Evolutionary conservation across 2,329 filamentous ascomycete genomes (phyloP).

Genomic region (Penicillium hordei): DNA sequence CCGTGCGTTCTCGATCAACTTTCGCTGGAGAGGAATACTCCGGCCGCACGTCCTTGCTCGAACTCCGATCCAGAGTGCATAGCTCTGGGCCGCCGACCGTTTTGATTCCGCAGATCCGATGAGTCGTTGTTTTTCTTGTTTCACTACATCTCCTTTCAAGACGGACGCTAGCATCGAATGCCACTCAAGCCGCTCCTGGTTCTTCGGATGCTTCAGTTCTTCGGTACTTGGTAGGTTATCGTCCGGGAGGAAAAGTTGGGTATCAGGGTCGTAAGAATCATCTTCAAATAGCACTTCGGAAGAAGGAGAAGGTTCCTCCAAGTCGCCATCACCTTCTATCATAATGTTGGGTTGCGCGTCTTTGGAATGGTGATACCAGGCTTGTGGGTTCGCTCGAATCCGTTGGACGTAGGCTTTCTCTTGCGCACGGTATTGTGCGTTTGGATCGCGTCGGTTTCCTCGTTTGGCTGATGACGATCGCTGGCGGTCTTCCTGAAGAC

Average conservation of each 20-base stretch:
- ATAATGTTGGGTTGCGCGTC: slow-evolving; percentile 69
- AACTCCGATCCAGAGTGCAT: slow-evolving; percentile 84
- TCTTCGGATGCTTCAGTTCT: slow-evolving; percentile 83
- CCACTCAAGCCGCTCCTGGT: slow-evolving; percentile 91
- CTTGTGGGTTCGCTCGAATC: slow-evolving; percentile 74
- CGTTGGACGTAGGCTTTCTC: slow-evolving; percentile 94
- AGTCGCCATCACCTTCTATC: slow-evolving; percentile 74
- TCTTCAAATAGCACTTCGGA: slow-evolving; percentile 79
- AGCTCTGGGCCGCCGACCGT: slow-evolving; percentile 64
- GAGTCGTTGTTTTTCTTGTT: slow-evolving; percentile 94
- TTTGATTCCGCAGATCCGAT: slow-evolving; percentile 78
- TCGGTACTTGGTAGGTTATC: slow-evolving; percentile 85
- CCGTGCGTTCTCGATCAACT: slow-evolving; percentile 83
- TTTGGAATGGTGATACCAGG: slow-evolving; percentile 63
- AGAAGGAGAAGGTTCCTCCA: slow-evolving; percentile 85
- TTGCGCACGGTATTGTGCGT: slow-evolving; percentile 75
- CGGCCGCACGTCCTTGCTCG: slow-evolving; percentile 81
- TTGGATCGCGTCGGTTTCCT: slow-evolving; percentile 60
- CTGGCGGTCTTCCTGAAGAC: slow-evolving; percentile 50
- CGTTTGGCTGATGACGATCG: slow-evolving; percentile 60
- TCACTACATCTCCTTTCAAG: slow-evolving; percentile 91
- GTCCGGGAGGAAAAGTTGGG: slow-evolving; percentile 87
- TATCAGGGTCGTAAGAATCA: slow-evolving; percentile 86
- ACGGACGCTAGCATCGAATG: slow-evolving; percentile 97
- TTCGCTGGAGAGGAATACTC: slow-evolving; percentile 77